Evolutionary conservation across 1,139 yeast genomes (phyloP).

Genomic region (Suzukiozyma palmioleophila): DNA sequence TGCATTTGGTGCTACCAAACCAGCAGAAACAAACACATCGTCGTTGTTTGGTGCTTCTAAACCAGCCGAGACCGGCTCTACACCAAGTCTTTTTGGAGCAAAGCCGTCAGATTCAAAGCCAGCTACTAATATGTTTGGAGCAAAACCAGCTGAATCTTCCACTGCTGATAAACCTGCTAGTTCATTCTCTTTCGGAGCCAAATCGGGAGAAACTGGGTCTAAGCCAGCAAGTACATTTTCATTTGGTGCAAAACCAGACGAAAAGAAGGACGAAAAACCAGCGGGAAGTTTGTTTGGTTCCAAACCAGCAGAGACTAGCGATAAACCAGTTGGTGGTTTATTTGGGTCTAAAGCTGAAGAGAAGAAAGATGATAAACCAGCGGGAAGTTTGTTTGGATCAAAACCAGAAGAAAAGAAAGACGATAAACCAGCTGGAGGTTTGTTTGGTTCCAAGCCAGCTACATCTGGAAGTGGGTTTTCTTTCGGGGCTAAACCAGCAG

Average conservation of each 20-base stretch:
- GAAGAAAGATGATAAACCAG: slow-evolving; percentile 4
- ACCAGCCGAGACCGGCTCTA: background rate
- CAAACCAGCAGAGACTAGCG: slow-evolving; percentile 15
- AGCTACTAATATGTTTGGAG: slow-evolving; percentile 12
- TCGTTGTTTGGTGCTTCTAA: background rate
- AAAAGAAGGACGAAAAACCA: slow-evolving; percentile 13
- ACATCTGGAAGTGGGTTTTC: slow-evolving; percentile 13
- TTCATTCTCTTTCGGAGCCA: slow-evolving; percentile 10
- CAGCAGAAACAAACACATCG: slow-evolving; percentile 5
- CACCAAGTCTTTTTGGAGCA: background rate
- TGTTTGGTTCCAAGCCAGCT: slow-evolving; percentile 25
- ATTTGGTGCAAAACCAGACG: slow-evolving; percentile 22
- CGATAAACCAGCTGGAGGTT: slow-evolving; percentile 12
- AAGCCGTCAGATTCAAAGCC: background rate
- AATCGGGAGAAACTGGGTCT: slow-evolving; percentile 1
- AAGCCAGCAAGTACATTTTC: slow-evolving; percentile 10
- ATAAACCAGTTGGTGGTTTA: slow-evolving; percentile 11
- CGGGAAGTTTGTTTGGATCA: slow-evolving; percentile 9
- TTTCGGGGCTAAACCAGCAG: slow-evolving; percentile 22
- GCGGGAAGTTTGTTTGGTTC: slow-evolving; percentile 20
- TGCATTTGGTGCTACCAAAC: slow-evolving; percentile 7
- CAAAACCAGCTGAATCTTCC: slow-evolving; percentile 10
- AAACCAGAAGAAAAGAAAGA: slow-evolving; percentile 19
- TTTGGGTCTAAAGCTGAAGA: slow-evolving; percentile 14
- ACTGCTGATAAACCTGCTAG: slow-evolving; percentile 8